phyloP scores from a whole-genome alignment of 257 asterid genomes.

The Ballota nigra region DNA sequence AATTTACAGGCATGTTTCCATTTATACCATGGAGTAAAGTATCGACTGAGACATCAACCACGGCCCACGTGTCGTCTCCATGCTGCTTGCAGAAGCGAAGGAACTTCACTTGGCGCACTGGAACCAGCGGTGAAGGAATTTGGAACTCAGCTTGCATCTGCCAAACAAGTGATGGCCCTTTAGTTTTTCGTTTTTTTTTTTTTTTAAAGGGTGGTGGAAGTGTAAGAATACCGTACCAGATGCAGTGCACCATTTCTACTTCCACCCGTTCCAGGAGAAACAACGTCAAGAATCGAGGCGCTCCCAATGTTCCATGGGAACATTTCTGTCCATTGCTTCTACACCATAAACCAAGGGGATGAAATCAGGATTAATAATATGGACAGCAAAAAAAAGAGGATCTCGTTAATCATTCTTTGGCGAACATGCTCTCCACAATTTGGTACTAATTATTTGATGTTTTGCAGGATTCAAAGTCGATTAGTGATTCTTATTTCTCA shows the following conservation, averaged over 20 bases:
- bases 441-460: too few species aligned
- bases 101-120: constrained; percentile 57
- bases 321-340: constrained; percentile 55
- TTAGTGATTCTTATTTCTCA: too few species aligned
- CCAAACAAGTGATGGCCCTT: constrained; percentile 1
- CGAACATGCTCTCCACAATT: background rate
- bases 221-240: constrained; percentile 48
- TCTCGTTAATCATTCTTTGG: background rate
- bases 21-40: constrained; percentile 34
- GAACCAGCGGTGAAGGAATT: constrained; percentile 69
- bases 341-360: constrained; percentile 2
- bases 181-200: background rate
- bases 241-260: constrained; percentile 43
- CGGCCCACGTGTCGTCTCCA: constrained; percentile 70
- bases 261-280: constrained; percentile 37
- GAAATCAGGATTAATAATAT: background rate
- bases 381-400: background rate
- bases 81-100: constrained; percentile 86
- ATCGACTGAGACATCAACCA: constrained; percentile 81
- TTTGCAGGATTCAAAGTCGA: background rate
- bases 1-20: constrained; percentile 31
- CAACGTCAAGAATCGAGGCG: constrained; percentile 37
- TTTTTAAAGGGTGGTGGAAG: background rate
- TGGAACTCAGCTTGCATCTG: constrained; percentile 91
- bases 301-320: constrained; percentile 52